Conservation (phyloP, 257 asterid genomes). For the Solanum verrucosum region DNA sequence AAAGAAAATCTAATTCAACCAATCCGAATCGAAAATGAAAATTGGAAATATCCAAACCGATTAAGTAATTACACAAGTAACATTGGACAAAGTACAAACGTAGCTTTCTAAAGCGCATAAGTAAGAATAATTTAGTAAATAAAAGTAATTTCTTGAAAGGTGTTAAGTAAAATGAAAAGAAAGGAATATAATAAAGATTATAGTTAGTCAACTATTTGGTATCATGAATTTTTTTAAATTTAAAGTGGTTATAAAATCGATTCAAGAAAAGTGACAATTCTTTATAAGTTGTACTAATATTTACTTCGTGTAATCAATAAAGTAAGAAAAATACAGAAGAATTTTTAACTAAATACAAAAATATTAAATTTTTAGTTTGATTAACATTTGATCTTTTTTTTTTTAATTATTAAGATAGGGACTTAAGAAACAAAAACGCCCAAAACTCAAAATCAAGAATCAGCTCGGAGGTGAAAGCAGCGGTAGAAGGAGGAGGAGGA, state of each 20-base stretch:
- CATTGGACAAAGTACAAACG: neutral
- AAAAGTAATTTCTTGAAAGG: neutral
- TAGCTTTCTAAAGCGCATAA: neutral
- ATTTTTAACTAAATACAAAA: neutral
- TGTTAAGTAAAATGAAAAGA: too few species aligned
- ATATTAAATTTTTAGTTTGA: neutral
- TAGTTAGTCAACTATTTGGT: neutral
- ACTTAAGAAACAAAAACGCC: neutral
- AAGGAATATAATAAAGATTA: too few species aligned
- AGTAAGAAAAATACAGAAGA: neutral
- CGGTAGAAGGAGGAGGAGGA: neutral
- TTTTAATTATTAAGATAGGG: neutral
- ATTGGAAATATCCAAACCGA: too few species aligned
- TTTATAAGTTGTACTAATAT: neutral
- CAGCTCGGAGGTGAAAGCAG: neutral
- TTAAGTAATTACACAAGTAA: too few species aligned
- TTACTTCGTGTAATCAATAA: neutral
- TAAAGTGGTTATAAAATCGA: neutral
- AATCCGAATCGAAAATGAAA: too few species aligned
- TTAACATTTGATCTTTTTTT: too few species aligned
- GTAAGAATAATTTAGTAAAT: too few species aligned
- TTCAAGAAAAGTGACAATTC: neutral
- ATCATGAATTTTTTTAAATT: neutral
- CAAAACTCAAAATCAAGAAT: neutral
- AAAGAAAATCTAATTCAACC: neutral